Evolutionary conservation across 2,329 filamentous ascomycete species (phyloP), one percentile per base, ranked within the genome.

Genomic region (Harringtonia aguacate): DNA sequence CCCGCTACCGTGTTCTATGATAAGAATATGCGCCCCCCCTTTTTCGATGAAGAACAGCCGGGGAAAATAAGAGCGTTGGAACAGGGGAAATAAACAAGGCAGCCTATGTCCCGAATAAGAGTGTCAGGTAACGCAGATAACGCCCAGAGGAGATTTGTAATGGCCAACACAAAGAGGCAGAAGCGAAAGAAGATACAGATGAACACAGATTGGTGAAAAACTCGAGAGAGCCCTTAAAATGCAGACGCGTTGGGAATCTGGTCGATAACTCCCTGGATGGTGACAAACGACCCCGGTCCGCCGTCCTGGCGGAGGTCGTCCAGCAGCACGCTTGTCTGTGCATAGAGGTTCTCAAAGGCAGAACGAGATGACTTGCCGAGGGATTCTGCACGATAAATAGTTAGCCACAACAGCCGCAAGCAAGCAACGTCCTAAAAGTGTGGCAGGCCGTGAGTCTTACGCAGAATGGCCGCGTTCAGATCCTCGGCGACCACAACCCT

Each of bases 301-400:
- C 89, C 88, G 34, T 86, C 81, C 55, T 84, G 77, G 38, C 84
- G 77, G 14, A 95, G 70, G 45, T 90, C 84, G 47, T 88, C 83
- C n/a, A 97, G 73, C 14, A 97, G 68, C 1, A 86, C 85, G 50
- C 81, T 84, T 1, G 88, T 94, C 64, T 95, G 88, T 48, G 89
- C 84, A 57, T 85, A 88, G 7, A 95, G 61, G 48, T 79, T 82
- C 61, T 97, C 90, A 27, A 98, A 64, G 1, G 88, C 86, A 3
- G 92, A 86, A 5, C 82, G 80, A 4, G 86, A 88, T 1, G 87
- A 90, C 64, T 94, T 94, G 40, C 92, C 92, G 3, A 95, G 72
- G 1, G 86, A 94, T 35, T 87, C 90, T 95, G 41, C 33, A 13
- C 7, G 31, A 13, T 10, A 30, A 28, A 15, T 54, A 58, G 56